Percentiles rank a stretch among this genome's conserved stretches.
Conservation (phyloP, 768 basidiomycete genomes). For the Flagelloscypha sp. region DNA sequence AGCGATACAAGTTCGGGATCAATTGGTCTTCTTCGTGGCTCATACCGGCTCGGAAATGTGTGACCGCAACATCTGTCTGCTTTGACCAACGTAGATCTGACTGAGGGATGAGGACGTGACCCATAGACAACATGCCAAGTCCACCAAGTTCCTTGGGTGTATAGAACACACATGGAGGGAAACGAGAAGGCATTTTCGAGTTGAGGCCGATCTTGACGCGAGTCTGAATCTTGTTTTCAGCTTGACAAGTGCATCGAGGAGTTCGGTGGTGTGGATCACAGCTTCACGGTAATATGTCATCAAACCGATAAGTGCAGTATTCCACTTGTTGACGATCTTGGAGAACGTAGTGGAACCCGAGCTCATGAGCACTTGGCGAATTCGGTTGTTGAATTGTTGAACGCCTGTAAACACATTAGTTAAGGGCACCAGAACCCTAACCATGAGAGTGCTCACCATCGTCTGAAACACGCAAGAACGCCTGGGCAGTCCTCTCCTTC, state of each 20-base stretch:
- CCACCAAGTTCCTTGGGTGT: slow-evolving; percentile 98
- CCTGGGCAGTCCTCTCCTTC: slow-evolving; percentile 96
- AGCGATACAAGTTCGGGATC: slow-evolving; percentile 95
- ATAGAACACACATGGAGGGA: slow-evolving; percentile 94
- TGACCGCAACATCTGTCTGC: slow-evolving; percentile 95
- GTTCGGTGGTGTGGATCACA: slow-evolving; percentile 93
- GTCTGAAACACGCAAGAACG: slow-evolving; percentile 95
- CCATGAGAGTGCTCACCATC: slow-evolving; percentile 44
- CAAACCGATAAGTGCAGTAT: slow-evolving; percentile 87
- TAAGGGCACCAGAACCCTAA: slow-evolving; percentile 5
- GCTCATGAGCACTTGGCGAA: slow-evolving; percentile 95
- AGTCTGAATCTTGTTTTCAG: slow-evolving; percentile 99
- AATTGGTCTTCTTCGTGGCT: slow-evolving; percentile 90
- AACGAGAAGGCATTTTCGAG: slow-evolving; percentile 99
- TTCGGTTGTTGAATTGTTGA: slow-evolving; percentile 96
- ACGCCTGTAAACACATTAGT: slow-evolving; percentile 43
- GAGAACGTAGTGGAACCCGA: slow-evolving; percentile 98
- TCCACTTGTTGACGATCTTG: slow-evolving; percentile 99
- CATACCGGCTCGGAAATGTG: slow-evolving; percentile 99
- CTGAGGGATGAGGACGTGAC: slow-evolving; percentile 96
- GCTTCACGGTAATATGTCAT: slow-evolving; percentile 99
- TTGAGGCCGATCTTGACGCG: slow-evolving; percentile 99
- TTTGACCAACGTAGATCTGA: slow-evolving; percentile 97
- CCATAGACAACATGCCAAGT: slow-evolving; percentile 99
- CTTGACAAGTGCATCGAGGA: slow-evolving; percentile 93